Base-by-base conservation (phyloP, 108 stramenopile species). In the Skeletonema marinoi region DNA sequence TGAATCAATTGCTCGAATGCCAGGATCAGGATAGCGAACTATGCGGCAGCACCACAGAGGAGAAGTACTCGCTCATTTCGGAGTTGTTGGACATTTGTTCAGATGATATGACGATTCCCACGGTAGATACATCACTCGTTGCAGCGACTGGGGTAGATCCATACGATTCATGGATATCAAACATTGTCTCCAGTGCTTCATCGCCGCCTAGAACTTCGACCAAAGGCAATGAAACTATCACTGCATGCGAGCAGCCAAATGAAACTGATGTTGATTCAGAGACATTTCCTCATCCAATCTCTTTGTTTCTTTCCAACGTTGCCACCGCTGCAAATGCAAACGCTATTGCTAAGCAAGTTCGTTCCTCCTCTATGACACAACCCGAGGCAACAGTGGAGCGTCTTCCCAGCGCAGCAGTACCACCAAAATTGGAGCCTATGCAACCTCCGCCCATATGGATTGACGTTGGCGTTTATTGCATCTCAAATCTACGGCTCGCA, bases 21-120 rank as follows among this genome's bases (percentile, higher is more conserved):
- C 25, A 56, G n/a, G 3, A 4, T 25, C 16, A 56, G 54, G 21
- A n/a, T 10, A 25, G 19, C 25, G 25, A 46, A 3, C 44, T 46
- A n/a, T 56, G 54, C 25, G 7, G 25, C 3, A 25, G 54, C 25
- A 10, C n/a, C 19, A 25, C 54, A 1, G 3, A 29, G 6, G 54
- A 25, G 54, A 56, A 56, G 25, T 7, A 25, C 25, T 56, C 54
- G 19, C 54, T 56, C 54, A 7, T 56, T 29, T 56, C 54, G n/a
- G 81, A 82, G 54, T 50, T 82, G 67, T 60, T 82, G 19, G 75
- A 82, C 59, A 71, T 82, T 38, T 82, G 81, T 44, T 42, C 56
- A 10, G 81, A 82, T 65, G 81, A 82, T 41, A 66, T 82, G 81
- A 82, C 81, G 14, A 66, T 81, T 16, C 80, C 80, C 16, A 75